Percentiles rank a stretch among this genome's conserved stretches.
Evolutionary conservation across 1,139 yeast genomes (phyloP).

Genomic region (Suhomyces terraborum): DNA sequence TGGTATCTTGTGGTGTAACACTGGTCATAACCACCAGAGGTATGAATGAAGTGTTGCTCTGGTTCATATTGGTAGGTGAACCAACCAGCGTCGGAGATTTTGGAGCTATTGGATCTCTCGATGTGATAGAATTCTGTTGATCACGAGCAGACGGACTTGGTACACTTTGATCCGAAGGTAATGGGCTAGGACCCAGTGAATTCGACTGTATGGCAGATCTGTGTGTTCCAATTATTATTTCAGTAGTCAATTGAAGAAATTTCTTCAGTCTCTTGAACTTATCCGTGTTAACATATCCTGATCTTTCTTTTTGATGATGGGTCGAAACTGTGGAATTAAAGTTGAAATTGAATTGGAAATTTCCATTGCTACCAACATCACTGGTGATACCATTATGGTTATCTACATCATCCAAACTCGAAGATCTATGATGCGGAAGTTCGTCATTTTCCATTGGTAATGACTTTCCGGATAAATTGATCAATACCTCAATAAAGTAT

Average conservation of each 20-base stretch:
- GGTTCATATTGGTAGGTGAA: constrained; percentile 8
- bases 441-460: constrained; percentile 38
- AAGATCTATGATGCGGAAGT: constrained; percentile 10
- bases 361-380: constrained; percentile 21
- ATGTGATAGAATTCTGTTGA: background rate
- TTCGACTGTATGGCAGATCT: constrained; percentile 26
- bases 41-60: constrained; percentile 5
- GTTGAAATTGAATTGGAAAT: constrained; percentile 34
- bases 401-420: constrained; percentile 14
- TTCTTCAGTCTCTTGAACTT: constrained; percentile 70
- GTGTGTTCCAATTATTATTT: constrained; percentile 77
- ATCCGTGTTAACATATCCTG: constrained; percentile 74
- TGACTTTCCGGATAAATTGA: constrained; percentile 59
- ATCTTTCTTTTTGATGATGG: constrained; percentile 36
- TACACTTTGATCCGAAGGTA: background rate
- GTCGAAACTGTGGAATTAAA: constrained; percentile 18
- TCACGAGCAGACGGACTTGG: constrained; percentile 1
- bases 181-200: background rate
- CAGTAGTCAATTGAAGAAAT: constrained; percentile 76
- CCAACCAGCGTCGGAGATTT: constrained; percentile 9
- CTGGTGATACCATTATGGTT: constrained; percentile 17
- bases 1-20: background rate
- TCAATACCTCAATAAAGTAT: constrained; percentile 79
- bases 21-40: background rate
- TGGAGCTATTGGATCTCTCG: background rate